These are phyloP conservation scores for Clavulina sp. DNA, from an alignment of 768 basidiomycete genomes.

Conservation along the genomic window DNA sequence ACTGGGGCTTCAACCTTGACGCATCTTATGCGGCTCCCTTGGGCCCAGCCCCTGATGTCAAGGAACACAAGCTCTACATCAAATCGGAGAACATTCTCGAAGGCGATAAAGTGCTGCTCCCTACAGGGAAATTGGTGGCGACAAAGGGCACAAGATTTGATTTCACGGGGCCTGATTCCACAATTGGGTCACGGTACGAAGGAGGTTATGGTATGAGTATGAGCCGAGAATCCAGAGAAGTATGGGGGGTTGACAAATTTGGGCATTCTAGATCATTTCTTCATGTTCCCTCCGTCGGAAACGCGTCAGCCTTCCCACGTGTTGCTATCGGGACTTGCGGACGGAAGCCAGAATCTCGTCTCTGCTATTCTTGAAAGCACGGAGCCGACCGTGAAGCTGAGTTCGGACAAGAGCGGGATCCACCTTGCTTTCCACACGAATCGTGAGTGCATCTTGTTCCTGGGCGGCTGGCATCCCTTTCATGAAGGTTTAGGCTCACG, in stretches of 20 bases:
- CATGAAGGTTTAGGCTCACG: background rate
- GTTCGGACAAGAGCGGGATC: slow-evolving; percentile 40
- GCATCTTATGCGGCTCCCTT: slow-evolving; percentile 33
- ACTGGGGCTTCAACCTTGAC: slow-evolving; percentile 72
- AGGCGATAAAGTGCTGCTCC: slow-evolving; percentile 31
- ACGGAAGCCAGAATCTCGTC: background rate
- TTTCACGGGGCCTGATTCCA: slow-evolving; percentile 27
- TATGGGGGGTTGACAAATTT: background rate
- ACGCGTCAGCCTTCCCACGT: slow-evolving; percentile 32
- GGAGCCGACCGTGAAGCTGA: slow-evolving; percentile 28
- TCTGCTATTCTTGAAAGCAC: slow-evolving; percentile 29
- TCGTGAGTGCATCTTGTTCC: slow-evolving; percentile 32
- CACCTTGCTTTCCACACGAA: slow-evolving; percentile 47
- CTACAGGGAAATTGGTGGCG: slow-evolving; percentile 34
- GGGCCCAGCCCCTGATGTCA: slow-evolving; percentile 29
- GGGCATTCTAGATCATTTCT: slow-evolving; percentile 16
- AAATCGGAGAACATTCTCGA: slow-evolving; percentile 37
- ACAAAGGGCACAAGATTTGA: slow-evolving; percentile 32
- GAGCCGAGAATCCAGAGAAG: background rate
- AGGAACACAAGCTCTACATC: slow-evolving; percentile 30
- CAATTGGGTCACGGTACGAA: slow-evolving; percentile 36
- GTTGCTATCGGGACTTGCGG: slow-evolving; percentile 12
- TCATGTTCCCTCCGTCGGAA: slow-evolving; percentile 25
- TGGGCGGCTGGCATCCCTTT: background rate
- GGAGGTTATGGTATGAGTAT: slow-evolving; percentile 39